A percentile compares a stretch with the other conserved stretches of the same genome.
Conservation (phyloP, 805 yeast species). For the Barnettozyma vustinii region DNA sequence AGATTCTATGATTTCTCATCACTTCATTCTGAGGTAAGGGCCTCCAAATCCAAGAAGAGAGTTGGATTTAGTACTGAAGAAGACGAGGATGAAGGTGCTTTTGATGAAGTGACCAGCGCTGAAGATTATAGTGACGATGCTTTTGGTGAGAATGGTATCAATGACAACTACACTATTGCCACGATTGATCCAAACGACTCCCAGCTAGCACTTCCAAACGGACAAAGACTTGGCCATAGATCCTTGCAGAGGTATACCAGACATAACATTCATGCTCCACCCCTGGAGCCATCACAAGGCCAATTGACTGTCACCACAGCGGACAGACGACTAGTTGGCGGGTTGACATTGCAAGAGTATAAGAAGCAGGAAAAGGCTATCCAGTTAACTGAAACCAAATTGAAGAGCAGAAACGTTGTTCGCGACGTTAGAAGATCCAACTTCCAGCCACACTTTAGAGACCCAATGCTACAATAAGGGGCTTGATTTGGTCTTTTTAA, state of each 20-base stretch:
- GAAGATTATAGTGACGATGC: constrained; percentile 17
- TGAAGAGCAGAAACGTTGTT: constrained; percentile 33
- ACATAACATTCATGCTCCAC: constrained; percentile 49
- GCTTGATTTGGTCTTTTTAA: neutral
- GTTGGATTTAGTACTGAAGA: constrained; percentile 27
- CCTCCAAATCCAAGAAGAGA: constrained; percentile 22
- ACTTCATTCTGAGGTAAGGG: constrained; percentile 41
- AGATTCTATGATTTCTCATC: constrained; percentile 82
- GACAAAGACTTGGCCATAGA: constrained; percentile 78
- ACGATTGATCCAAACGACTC: constrained; percentile 50
- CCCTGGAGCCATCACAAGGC: constrained; percentile 48
- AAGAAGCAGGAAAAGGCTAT: constrained; percentile 44
- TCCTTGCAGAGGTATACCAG: constrained; percentile 65
- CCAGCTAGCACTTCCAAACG: constrained; percentile 71
- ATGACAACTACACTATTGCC: constrained; percentile 31
- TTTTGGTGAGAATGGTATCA: constrained; percentile 24
- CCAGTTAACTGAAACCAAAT: constrained; percentile 39
- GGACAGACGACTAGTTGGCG: constrained; percentile 55
- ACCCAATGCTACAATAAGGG: constrained; percentile 43
- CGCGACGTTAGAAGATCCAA: constrained; percentile 68
- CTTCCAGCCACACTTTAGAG: constrained; percentile 81
- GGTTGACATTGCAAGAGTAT: constrained; percentile 57
- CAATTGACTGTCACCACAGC: constrained; percentile 72
- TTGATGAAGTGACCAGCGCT: constrained; percentile 26
- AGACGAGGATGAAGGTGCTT: constrained; percentile 25